Evolutionary conservation across 2,329 filamentous ascomycete species (phyloP), one percentile per base, ranked within the genome.

Genomic region (Stemphylium beticola): DNA sequence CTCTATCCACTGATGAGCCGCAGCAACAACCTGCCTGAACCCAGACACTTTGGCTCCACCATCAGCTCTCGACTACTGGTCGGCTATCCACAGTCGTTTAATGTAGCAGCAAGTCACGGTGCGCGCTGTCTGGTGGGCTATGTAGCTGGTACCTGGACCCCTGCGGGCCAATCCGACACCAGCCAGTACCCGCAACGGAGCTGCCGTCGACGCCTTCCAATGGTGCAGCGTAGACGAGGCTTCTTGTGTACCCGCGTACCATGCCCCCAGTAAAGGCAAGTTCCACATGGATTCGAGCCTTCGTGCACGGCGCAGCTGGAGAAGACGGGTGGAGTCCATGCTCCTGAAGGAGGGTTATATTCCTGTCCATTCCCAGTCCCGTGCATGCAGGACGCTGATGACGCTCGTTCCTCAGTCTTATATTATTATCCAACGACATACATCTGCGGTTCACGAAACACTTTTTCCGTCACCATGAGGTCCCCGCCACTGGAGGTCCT

Each of bases 401-500:
- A 71, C 68, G 70, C 67, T 65, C 50, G 61, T 48, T 58, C 49
- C 56, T 65, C 61, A 61, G 49, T 61, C 56, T 50, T 41, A 59
- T 44, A 55, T 54, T 38, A 59, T 51, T 48, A 41, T 49, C 56
- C 51, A 61, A 38, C 62, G 52, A 65, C 65, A 63, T 59, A 57
- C 61, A 53, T 39, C 36, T 12, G 48, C 37, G 31, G 59, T 58
- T 49, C 58, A 64, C 62, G 60, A 49, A 55, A 43, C 49, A 37
- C 49, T 54, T 24, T 31, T 52, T 49, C 38, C 37, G 24, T 46
- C 63, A 59, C 40, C 44, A 75, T 75, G 72, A 65, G 72, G 53
- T 73, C 65, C 42, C 65, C 70, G 48, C 72, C 73, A 6, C 57
- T 62, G 22, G 68, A 71, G 11, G 73, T 80, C 39, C 53, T 74